Evolutionary conservation across 495 filamentous ascomycete genomes (phyloP), one percentile per base, ranked within the genome.

Genomic region (Polyplosphaeria fusca): DNA sequence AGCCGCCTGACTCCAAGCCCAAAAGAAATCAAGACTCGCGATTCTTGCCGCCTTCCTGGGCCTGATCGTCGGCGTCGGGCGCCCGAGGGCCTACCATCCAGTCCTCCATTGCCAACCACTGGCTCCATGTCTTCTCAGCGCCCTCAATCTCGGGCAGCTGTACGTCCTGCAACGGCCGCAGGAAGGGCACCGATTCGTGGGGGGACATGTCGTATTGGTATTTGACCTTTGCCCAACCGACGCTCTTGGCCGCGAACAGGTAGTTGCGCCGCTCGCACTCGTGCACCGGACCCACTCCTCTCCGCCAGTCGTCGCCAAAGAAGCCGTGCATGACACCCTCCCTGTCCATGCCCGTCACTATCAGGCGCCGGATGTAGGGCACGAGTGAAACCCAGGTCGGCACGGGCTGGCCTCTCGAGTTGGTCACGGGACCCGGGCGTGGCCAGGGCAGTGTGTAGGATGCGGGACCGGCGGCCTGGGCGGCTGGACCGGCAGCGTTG

Each of bases 251-350:
- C 0, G 91, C 89, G 65, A 96, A 96, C 22, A 98, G 78, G 67
- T 92, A 98, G 66, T 98, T 98, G 46, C 90, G 81, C 37, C 93
- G 80, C 69, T 98, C 93, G 64, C 86, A 84, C 66, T 96, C 89
- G 67, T 95, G 88, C 28, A 96, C 68, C 2, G 85, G 82, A 0
- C 88, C 87, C 28, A 97, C 76, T 2, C 93, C 93, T 7, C 75
- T 68, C 14, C 74, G 69, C 88, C 91, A 98, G 64, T 95, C 87
- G 58, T 96, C 88, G 5, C 93, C 93, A 66, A 98, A 98, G 75
- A 95, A 95, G 27, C 91, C 89, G 65, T 95, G 89, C 55, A 98
- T 73, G 3, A 97, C 82, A 1, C 83, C 85, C 0, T 87, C 87
- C 41, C 82, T 81, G 68, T 96, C 93, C 73, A 91, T 91, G 7